Evolutionary conservation across 176 grass and related monocot genomes (phyloP), one percentile per base, ranked within the genome.

Genomic region (Paspalum vaginatum): DNA sequence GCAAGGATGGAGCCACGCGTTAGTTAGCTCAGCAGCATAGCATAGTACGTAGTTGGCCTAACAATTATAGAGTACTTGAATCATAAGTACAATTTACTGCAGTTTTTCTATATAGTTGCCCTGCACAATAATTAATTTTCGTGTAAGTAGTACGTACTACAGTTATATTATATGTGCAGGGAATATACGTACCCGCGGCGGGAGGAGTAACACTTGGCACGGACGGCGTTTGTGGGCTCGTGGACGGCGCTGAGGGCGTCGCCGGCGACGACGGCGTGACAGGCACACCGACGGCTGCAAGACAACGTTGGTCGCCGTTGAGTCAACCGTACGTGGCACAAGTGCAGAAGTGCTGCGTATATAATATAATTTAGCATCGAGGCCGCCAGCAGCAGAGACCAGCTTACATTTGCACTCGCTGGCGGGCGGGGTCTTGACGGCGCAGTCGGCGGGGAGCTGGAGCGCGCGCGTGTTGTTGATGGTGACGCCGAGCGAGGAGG

Each of bases 381-480:
- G 62, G 1, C 2, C 25, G 25, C 1, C 0, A 0, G 24, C 65
- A 4, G 20, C 8, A 4, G 51, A 20, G 50, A 1, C 5, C 10
- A 4, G 24, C 56, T 51, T 78, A 93, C 91, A 72, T 22, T 50
- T 82, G 84, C 91, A 93, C 4, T 85, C n/a, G 56, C 85, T 88
- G 20, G 60, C 48, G 1, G 88, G 85, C 15, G 91, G 88, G 24
- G 88, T 87, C 65, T 87, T 16, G 51, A 93, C 69, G 42, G 25
- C 72, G 78, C 91, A 93, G 5, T 78, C 72, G 11, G 22, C 85
- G 10, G 91, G 91, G 73, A 93, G 69, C 67, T 81, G 44, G 65
- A 86, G 68, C 27, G 91, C 88, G 20, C 80, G 82, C 11, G 91
- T 93, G 26, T 27, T 72, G 69, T 93, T 93, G 76, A 93, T 8